A percentile compares a stretch with the other conserved stretches of the same genome.
phyloP scores from a whole-genome alignment of 179 eudicot species.

The Pouteria campechiana region DNA sequence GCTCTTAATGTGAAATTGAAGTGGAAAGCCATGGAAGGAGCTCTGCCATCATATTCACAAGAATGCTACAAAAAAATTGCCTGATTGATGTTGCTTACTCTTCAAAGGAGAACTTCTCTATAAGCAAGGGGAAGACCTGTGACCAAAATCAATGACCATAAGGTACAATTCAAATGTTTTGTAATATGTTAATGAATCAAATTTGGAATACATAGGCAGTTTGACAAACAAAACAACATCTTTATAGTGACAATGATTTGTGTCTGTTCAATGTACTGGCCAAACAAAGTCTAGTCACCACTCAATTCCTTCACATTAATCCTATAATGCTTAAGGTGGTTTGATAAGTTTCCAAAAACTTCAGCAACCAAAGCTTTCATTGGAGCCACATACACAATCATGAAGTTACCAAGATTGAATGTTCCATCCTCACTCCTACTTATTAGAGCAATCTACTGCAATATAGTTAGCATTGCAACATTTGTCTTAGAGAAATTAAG shows the following conservation, averaged over 20 bases:
- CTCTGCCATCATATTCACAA: slow-evolving; percentile 89
- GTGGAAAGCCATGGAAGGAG: slow-evolving; percentile 95
- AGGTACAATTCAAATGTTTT: too few relatives aligned
- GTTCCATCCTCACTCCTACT: slow-evolving; percentile 65
- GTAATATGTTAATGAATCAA: too few relatives aligned
- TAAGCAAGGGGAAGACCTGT: slow-evolving; percentile 86
- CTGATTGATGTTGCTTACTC: slow-evolving; percentile 89
- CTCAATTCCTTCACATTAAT: slow-evolving; percentile 90
- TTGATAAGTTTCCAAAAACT: slow-evolving; percentile 83
- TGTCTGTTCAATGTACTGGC: slow-evolving; percentile 90
- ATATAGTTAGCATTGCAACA: slow-evolving; percentile 95
- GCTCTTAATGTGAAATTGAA: slow-evolving; percentile 65
- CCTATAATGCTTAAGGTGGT: slow-evolving; percentile 71
- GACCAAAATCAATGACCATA: too few relatives aligned
- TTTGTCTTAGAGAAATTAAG: too few relatives aligned
- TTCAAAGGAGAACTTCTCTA: slow-evolving; percentile 81
- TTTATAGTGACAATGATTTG: slow-evolving; percentile 98
- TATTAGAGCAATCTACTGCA: slow-evolving; percentile 84
- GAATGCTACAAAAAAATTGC: slow-evolving; percentile 93
- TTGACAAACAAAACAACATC: too few relatives aligned
- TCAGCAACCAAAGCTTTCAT: slow-evolving; percentile 99
- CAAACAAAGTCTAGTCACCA: slow-evolving; percentile 82
- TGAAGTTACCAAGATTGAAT: slow-evolving; percentile 53
- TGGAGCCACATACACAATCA: slow-evolving; percentile 98
- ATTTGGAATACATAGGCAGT: too few relatives aligned